Evolutionary conservation across 1,139 yeast genomes (phyloP).

Genomic region (Candida gigantensis): DNA sequence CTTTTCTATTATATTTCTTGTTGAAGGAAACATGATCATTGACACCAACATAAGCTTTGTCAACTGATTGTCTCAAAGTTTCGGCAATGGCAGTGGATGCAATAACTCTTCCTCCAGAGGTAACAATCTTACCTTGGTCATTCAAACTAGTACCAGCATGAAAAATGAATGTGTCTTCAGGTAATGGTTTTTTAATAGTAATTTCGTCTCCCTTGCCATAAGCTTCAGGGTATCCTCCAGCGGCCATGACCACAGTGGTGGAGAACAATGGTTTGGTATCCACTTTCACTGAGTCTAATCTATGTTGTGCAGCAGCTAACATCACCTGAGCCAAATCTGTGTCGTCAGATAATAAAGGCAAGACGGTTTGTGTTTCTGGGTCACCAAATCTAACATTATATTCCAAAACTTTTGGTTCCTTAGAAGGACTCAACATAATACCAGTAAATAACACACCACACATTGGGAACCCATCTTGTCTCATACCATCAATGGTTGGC

Average conservation of each 20-base stretch:
- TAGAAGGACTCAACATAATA: conserved; percentile 77
- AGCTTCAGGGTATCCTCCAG: conserved; percentile 93
- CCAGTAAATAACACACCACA: conserved; percentile 98
- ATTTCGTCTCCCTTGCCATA: conserved; percentile 88
- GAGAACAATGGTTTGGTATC: conserved; percentile 65
- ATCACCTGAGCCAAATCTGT: conserved; percentile 91
- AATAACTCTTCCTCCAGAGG: conserved; percentile 96
- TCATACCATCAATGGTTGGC: conserved; percentile 96
- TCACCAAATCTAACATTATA: conserved; percentile 98
- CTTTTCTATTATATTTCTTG: conserved; percentile 82
- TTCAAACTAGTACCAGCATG: conserved; percentile 85
- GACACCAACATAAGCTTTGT: conserved; percentile 83
- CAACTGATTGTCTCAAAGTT: conserved; percentile 77
- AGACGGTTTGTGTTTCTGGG: conserved; percentile 97
- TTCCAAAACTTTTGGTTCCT: conserved; percentile 90
- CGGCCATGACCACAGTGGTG: conserved; percentile 93
- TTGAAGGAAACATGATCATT: conserved; percentile 63
- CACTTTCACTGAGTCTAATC: conserved; percentile 82
- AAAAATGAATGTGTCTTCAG: conserved; percentile 69
- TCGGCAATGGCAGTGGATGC: conserved; percentile 88
- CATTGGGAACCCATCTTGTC: conserved; percentile 93
- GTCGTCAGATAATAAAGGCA: conserved; percentile 78
- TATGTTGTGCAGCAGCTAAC: conserved; percentile 92
- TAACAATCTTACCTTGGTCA: conserved; percentile 61
- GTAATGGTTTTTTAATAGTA: conserved; percentile 50